Evolutionary conservation across 2,329 filamentous ascomycete species (phyloP).

Genomic region (Paracamarosporium sp.): DNA sequence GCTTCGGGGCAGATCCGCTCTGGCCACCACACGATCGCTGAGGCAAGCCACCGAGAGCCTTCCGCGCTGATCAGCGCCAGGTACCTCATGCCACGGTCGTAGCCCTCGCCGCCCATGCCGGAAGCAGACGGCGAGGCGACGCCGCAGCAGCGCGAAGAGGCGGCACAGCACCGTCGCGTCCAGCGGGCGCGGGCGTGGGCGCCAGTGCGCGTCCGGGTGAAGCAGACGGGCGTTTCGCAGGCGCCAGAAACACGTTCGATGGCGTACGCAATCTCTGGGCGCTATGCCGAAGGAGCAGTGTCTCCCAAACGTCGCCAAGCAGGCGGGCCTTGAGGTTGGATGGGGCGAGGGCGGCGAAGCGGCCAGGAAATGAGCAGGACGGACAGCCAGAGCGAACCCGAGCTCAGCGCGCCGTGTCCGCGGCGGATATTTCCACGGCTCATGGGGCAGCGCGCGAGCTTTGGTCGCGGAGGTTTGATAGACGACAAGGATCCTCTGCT

Average conservation of each 20-base stretch:
- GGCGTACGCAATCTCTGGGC: slow-evolving; percentile 35
- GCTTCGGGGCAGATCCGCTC: slow-evolving; percentile 39
- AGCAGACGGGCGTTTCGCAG: slow-evolving; percentile 46
- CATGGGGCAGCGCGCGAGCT: slow-evolving; percentile 27
- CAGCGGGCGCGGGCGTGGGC: not conserved
- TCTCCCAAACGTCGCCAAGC: slow-evolving; percentile 43
- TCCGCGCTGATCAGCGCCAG: slow-evolving; percentile 40
- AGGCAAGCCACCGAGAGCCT: slow-evolving; percentile 32
- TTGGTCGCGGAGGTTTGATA: slow-evolving; percentile 43
- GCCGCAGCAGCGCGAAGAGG: slow-evolving; percentile 13
- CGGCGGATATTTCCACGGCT: slow-evolving; percentile 37
- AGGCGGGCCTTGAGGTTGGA: slow-evolving; percentile 26
- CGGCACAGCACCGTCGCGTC: slow-evolving; percentile 25
- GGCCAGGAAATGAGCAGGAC: slow-evolving; percentile 44
- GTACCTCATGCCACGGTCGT: too few species aligned
- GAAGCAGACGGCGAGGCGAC: slow-evolving; percentile 32
- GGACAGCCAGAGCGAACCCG: slow-evolving; percentile 28
- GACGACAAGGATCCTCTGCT: slow-evolving; percentile 36
- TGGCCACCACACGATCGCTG: slow-evolving; percentile 29
- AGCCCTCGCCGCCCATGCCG: slow-evolving; percentile 34
- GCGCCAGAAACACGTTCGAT: slow-evolving; percentile 23
- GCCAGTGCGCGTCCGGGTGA: slow-evolving; percentile 21
- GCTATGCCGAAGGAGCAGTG: slow-evolving; percentile 31
- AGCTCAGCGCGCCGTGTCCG: slow-evolving; percentile 16
- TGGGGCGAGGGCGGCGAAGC: slow-evolving; percentile 17